Base-by-base conservation (phyloP, 2,329 filamentous ascomycete genomes). In the Fusarium sp. region DNA sequence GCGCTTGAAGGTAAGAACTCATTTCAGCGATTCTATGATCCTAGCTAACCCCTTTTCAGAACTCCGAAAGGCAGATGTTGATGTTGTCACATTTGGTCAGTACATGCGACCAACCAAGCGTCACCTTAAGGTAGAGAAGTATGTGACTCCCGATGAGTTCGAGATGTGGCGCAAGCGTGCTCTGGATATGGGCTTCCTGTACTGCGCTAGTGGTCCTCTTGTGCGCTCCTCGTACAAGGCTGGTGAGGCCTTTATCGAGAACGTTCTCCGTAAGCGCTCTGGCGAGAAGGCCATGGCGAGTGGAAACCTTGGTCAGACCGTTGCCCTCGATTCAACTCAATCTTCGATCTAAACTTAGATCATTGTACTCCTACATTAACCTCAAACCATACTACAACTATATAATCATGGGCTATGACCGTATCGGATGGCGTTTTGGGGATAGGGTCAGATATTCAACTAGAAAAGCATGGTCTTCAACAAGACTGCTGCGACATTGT, bases 61-160 rank as follows among this genome's bases (percentile, higher is more conserved):
- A 79, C 87, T 99, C 14, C 88, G 96, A 61, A 90, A 90, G 71
- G 87, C 90, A 61, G 85, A 92, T 65, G 94, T 98, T 47, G 96
- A 99, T 74, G 94, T 99, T 14, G 94, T 99, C 61, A 99, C 96
- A 0, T 99, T 99, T 74, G 96, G 96, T n/a, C 96, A 99, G 84
- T 99, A 99, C 84, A 99, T 99, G 96, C 93, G 95, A 13, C 96
- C 96, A 3, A 99, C 96, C 7, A 99, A 98, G 86, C 89, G 95
- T 46, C 96, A 99, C 80, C 95, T 99, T 89, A 91, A 97, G 80
- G 96, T 99, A 32, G 92, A 97, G 77, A 94, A 95, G 80, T 99
- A 99, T 79, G 88, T 99, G 48, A 95, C 94, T 0, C 96, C 96
- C 1, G 93, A 92, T 67, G 90, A 91, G 68, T 99, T 99, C 78